Evolutionary conservation across 306 rosid genomes (phyloP), one percentile per base, ranked within the genome.

Genomic region (Cucumis hystrix): DNA sequence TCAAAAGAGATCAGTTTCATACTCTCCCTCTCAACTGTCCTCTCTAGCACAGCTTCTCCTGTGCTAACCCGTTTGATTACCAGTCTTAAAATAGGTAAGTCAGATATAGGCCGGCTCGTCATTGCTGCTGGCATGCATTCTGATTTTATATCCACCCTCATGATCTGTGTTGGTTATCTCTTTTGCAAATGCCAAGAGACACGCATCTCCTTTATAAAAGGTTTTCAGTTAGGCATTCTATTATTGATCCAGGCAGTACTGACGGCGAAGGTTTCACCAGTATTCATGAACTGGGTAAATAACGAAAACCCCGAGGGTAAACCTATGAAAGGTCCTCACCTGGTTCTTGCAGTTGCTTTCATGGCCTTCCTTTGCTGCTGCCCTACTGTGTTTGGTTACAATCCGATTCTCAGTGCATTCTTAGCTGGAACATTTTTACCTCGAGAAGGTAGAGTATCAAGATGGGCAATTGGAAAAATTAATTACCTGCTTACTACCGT

Each of bases 301-400:
- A 90, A 91, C 20, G 99, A 95, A 74, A 95, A 92, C 58, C 99
- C 99, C 0, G 92, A 92, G 80, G 99, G 99, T 21, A 92, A 80
- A 80, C 96, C 97, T 18, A 80, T 95, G 89, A 95, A 95, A 80
- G 99, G 91, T 5, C 80, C 99, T 54, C 99, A 95, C 59, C 56
- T 95, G 61, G 92, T 95, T 55, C 83, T 95, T 35, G 83, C 97
- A 35, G 18, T 92, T 59, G 99, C 99, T 61, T 92, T 89, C 84
- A 87, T 95, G 87, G 92, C 86, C 40, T 78, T 92, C 39, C 70
- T 83, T 28, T 86, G 92, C 67, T 74, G 86, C 74, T 86, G 87
- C 57, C 86, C 99, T 3, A 86, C 89, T 43, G 47, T 77, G 20
- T 89, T 84, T n/a, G 74, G 89, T 2, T 95, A 87, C 77, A 95